A percentile compares a stretch with the other conserved stretches of the same genome.
These are phyloP conservation scores for Penicillium olsonii DNA, from an alignment of 2,329 filamentous ascomycete genomes.

Conservation along the genomic window DNA sequence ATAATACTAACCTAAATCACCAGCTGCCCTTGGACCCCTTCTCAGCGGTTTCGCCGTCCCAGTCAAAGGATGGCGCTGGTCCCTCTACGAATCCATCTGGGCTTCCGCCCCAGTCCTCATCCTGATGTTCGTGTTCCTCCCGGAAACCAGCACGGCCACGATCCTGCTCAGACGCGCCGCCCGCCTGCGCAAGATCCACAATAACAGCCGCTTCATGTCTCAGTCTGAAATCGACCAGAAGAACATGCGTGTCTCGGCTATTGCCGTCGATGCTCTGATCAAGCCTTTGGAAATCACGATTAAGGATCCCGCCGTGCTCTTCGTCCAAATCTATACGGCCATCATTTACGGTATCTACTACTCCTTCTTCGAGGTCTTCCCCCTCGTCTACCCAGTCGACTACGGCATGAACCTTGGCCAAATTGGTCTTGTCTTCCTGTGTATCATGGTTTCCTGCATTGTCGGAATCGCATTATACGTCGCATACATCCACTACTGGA, in stretches of 20 bases:
- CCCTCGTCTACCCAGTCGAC: constrained; percentile 60
- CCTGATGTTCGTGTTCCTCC: constrained; percentile 62
- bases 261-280: constrained; percentile 25
- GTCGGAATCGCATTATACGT: constrained; percentile 54
- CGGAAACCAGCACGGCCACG: constrained; percentile 63
- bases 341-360: constrained; percentile 57
- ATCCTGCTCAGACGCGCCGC: constrained; percentile 64
- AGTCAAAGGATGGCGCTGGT: constrained; percentile 59
- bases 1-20: constrained; percentile 5
- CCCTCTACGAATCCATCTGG: constrained; percentile 61
- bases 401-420: constrained; percentile 63
- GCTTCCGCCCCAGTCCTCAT: constrained; percentile 60
- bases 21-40: constrained; percentile 62
- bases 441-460: constrained; percentile 59
- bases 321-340: constrained; percentile 64
- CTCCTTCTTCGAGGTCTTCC: constrained; percentile 67
- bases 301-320: constrained; percentile 64
- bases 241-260: constrained; percentile 17
- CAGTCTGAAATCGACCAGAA: constrained; percentile 65
- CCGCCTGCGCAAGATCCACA: constrained; percentile 63
- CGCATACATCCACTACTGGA: constrained; percentile 55
- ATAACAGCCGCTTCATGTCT: constrained; percentile 57
- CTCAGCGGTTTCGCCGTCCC: constrained; percentile 63
- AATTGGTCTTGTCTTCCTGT: constrained; percentile 62
- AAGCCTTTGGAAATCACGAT: constrained; percentile 61